Evolutionary conservation across 805 yeast genomes (phyloP), one percentile per base, ranked within the genome.

Genomic region (Blastobotrys muscicola): DNA sequence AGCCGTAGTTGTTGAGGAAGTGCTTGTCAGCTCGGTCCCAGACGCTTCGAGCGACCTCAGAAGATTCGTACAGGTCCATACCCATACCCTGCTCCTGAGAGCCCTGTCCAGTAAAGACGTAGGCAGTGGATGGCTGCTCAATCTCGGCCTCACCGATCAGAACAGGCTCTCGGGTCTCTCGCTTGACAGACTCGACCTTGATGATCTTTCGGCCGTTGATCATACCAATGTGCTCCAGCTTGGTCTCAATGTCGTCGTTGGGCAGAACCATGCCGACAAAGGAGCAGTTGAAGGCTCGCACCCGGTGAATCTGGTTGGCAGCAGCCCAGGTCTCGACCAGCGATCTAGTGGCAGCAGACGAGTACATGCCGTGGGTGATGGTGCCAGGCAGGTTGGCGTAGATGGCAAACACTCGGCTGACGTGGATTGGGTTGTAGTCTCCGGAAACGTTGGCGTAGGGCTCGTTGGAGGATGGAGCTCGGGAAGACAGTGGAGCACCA

Each of bases 11-110:
- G 60, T 78, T 72, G 62, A 86, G 73, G 72, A 94, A 92, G 68
- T 94, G 98, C 46, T 67, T 65, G 64, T 92, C 98, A 49, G 99
- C 99, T 64, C 86, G 83, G 66, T 92, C 97, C 98, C 99, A 92
- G 50, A 92, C 97, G 51, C 77, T 78, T 59, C 80, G 80, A 43
- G 99, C 98, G 64, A 92, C 96, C 29, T 78, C 87, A 41, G 95
- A 84, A 35, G 83, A 74, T 52, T 80, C 80, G 67, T 92, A 92
- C 62, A 92, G 76, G 66, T 92, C 98, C 99, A 92, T 92, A 75
- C 99, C 98, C 99, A 92, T 92, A 65, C 97, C 97, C 72, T 94
- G 98, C 68, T 94, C 98, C 70, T 92, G 99, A 48, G 98, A 90
- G 66, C 99, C 99, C 74, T 92, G 99, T 62, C 98, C 99, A 52